A percentile compares a stretch with the other conserved stretches of the same genome.
phyloP scores from a whole-genome alignment of 257 asterid species.

The Linderniella brevidens region DNA sequence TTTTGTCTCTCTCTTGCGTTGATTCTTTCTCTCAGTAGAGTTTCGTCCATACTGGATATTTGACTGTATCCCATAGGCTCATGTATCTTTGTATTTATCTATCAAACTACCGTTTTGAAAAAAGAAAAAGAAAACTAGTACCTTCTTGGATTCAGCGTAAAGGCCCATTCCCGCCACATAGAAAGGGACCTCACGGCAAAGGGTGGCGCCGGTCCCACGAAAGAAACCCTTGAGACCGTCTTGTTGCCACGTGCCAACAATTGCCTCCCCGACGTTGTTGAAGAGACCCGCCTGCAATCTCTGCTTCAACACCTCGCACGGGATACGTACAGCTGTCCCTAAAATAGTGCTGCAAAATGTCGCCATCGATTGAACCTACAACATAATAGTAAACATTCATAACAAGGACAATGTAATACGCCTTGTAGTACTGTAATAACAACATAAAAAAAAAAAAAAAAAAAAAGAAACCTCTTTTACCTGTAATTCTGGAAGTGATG shows the following conservation, averaged over 20 bases:
- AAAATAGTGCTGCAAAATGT: slow-evolving; percentile 80
- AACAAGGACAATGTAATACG: too few relatives aligned
- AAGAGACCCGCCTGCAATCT: slow-evolving; percentile 82
- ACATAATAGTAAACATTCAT: too few relatives aligned
- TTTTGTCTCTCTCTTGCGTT: too few relatives aligned
- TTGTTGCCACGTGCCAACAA: slow-evolving; percentile 69
- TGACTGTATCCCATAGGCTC: too few relatives aligned
- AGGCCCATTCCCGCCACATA: slow-evolving; percentile 95
- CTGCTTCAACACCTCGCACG: slow-evolving; percentile 90
- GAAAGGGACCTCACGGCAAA: slow-evolving; percentile 84
- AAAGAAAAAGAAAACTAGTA: slow-evolving; percentile 7
- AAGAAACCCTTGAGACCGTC: slow-evolving; percentile 83
- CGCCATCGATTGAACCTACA: slow-evolving; percentile 73
- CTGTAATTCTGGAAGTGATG: slow-evolving; percentile 87
- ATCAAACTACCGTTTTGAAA: too few relatives aligned
- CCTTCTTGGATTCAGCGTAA: slow-evolving; percentile 98
- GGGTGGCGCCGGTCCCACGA: slow-evolving; percentile 97
- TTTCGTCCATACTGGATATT: too few relatives aligned
- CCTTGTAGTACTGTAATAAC: too few relatives aligned
- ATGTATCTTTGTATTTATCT: too few relatives aligned
- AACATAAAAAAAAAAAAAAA: neutral
- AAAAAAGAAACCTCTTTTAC: slow-evolving; percentile 28
- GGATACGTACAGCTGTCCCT: slow-evolving; percentile 86
- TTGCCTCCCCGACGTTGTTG: slow-evolving; percentile 70
- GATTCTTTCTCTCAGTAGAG: too few relatives aligned